These are phyloP conservation scores for Ogataea ganodermae DNA, from an alignment of 805 yeast genomes.

Conservation along the genomic window DNA sequence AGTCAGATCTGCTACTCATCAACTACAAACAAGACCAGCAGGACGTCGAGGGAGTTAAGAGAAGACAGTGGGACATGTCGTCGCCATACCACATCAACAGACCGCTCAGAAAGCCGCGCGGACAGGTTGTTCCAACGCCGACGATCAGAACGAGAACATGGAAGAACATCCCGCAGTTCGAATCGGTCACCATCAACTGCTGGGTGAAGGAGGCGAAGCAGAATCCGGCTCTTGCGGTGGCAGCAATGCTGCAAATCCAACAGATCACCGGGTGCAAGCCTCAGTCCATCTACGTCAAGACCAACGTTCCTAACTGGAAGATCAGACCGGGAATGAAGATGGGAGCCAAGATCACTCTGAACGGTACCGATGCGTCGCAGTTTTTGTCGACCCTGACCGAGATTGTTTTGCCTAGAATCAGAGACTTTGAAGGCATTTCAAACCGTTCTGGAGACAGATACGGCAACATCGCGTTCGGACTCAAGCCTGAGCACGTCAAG, in stretches of 20 bases:
- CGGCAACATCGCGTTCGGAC: slow-evolving; percentile 86
- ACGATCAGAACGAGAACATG: slow-evolving; percentile 68
- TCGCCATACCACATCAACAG: slow-evolving; percentile 90
- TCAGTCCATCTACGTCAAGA: slow-evolving; percentile 65
- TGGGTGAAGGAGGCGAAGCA: slow-evolving; percentile 73
- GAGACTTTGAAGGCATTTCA: slow-evolving; percentile 80
- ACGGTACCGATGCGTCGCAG: slow-evolving; percentile 82
- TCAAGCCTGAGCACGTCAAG: slow-evolving; percentile 72
- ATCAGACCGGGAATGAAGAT: slow-evolving; percentile 84
- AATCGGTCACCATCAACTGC: slow-evolving; percentile 70
- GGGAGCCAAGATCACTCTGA: slow-evolving; percentile 82
- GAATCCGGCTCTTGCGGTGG: slow-evolving; percentile 69
- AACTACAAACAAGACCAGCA: slow-evolving; percentile 68
- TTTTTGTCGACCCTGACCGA: slow-evolving; percentile 86
- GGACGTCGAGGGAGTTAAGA: slow-evolving; percentile 62
- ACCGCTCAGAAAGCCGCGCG: slow-evolving; percentile 72
- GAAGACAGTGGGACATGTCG: slow-evolving; percentile 81
- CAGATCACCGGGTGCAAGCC: slow-evolving; percentile 95
- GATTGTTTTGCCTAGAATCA: slow-evolving; percentile 87
- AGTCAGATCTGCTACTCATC: slow-evolving; percentile 76
- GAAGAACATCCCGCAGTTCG: slow-evolving; percentile 70
- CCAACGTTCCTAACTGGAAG: slow-evolving; percentile 84
- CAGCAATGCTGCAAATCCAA: slow-evolving; percentile 78
- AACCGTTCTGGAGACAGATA: slow-evolving; percentile 76
- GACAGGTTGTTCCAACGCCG: slow-evolving; percentile 72